These are phyloP conservation scores for Corymbia calophylla DNA, from an alignment of 441 rosid species.

Conservation along the genomic window DNA sequence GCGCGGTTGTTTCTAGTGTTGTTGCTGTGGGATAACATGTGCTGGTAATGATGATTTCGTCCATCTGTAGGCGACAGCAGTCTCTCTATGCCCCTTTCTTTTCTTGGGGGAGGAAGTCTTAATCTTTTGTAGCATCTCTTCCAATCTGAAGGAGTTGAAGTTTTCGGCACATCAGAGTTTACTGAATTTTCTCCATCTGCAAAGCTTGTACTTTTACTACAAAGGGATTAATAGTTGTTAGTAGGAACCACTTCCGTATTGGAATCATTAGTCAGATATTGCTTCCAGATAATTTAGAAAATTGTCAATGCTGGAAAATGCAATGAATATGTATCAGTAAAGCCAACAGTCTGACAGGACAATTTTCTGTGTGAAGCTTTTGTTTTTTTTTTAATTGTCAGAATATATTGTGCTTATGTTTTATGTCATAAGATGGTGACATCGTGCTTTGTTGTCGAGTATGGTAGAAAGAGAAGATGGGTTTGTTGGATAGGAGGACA, in stretches of 20 bases:
- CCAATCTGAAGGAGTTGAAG: neutral
- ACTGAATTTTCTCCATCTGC: neutral
- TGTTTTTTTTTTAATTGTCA: neutral
- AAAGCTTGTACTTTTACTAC: neutral
- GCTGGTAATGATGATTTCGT: neutral
- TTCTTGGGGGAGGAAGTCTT: neutral
- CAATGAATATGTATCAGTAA: neutral
- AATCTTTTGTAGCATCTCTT: neutral
- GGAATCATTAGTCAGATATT: neutral
- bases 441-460: neutral
- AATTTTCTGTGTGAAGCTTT: neutral
- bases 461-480: neutral
- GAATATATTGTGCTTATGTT: neutral
- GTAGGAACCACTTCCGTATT: neutral
- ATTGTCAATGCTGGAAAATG: neutral
- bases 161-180: neutral
- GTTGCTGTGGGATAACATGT: neutral
- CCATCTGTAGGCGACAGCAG: neutral
- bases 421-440: neutral
- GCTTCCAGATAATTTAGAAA: neutral
- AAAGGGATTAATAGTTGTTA: neutral
- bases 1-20: neutral
- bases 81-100: neutral
- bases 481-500: neutral
- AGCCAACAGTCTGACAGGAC: neutral